A percentile compares a stretch with the other conserved stretches of the same genome.
phyloP scores from a whole-genome alignment of 2,329 filamentous ascomycete genomes.

The Cercospora janseana region DNA sequence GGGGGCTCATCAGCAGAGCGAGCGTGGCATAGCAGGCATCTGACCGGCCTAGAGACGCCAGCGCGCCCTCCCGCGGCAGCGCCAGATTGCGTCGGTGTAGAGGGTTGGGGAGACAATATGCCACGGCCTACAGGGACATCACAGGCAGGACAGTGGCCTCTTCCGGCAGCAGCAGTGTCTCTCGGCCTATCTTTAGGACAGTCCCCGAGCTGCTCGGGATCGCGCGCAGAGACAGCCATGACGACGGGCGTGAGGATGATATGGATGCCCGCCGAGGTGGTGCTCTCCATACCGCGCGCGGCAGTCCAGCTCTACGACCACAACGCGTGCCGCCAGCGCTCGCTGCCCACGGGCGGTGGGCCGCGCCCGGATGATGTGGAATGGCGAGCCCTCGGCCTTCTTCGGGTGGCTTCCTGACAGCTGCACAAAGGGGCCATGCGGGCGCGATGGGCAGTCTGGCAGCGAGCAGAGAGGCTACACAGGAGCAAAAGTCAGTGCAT shows the following conservation, averaged over 20 bases:
- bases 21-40: slow-evolving; percentile 25
- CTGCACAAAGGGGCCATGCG: slow-evolving; percentile 25
- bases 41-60: slow-evolving; percentile 35
- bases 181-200: slow-evolving; percentile 30
- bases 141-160: slow-evolving; percentile 24
- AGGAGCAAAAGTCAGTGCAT: slow-evolving; percentile 20
- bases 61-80: slow-evolving; percentile 33
- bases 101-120: slow-evolving; percentile 26
- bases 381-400: slow-evolving; percentile 27
- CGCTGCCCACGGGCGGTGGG: no score
- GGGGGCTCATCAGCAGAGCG: slow-evolving; percentile 17
- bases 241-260: no score
- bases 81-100: slow-evolving; percentile 36
- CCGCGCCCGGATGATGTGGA: no score
- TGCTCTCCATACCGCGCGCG: no score
- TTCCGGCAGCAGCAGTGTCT: slow-evolving; percentile 19
- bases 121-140: slow-evolving; percentile 20
- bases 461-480: slow-evolving; percentile 17
- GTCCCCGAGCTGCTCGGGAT: slow-evolving; percentile 20
- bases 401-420: slow-evolving; percentile 28
- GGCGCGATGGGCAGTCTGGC: slow-evolving; percentile 7
- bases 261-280: no score
- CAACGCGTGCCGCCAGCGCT: no score
- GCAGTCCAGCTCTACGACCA: no score
- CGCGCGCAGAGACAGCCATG: slow-evolving; percentile 4